phyloP scores from a whole-genome alignment of 108 stramenopile species.

The Thalassiosira profunda region DNA sequence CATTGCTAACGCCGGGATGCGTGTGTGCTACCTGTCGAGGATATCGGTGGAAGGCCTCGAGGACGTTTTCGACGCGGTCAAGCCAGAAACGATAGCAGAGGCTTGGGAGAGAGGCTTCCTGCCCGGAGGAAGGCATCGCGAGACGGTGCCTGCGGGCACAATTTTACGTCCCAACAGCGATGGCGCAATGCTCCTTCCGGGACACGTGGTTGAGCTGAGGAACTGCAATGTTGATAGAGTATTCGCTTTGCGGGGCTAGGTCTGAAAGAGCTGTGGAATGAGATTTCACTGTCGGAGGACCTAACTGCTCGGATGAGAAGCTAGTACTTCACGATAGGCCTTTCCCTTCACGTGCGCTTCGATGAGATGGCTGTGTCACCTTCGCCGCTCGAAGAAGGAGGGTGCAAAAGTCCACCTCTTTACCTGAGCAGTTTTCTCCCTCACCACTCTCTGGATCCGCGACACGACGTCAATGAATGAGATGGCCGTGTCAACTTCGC shows the following conservation, averaged over 20 bases:
- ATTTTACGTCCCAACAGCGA: background rate
- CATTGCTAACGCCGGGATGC: conserved; percentile 23
- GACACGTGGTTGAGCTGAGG: conserved; percentile 21
- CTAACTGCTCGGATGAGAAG: too few relatives aligned
- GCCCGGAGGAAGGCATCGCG: background rate
- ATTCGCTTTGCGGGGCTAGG: conserved; percentile 9
- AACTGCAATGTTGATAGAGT: conserved; percentile 22
- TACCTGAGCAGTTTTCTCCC: too few relatives aligned
- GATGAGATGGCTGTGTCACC: background rate
- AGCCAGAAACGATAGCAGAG: conserved; percentile 7
- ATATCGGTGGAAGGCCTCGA: conserved; percentile 33
- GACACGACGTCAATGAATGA: too few relatives aligned
- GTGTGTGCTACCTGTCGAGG: conserved; percentile 33
- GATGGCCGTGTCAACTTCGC: too few relatives aligned
- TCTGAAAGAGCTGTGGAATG: background rate
- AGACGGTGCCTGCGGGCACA: background rate
- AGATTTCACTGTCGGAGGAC: too few relatives aligned
- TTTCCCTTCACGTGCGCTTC: background rate
- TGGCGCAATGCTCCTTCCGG: background rate
- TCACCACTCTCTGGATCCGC: conserved; percentile 7
- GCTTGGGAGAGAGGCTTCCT: conserved; percentile 15
- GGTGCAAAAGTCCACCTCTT: too few relatives aligned
- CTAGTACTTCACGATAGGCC: too few relatives aligned
- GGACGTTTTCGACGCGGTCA: background rate
- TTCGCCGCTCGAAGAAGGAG: too few relatives aligned